phyloP scores from a whole-genome alignment of 2,329 filamentous ascomycete species.

The Karstenula rhodostoma region DNA sequence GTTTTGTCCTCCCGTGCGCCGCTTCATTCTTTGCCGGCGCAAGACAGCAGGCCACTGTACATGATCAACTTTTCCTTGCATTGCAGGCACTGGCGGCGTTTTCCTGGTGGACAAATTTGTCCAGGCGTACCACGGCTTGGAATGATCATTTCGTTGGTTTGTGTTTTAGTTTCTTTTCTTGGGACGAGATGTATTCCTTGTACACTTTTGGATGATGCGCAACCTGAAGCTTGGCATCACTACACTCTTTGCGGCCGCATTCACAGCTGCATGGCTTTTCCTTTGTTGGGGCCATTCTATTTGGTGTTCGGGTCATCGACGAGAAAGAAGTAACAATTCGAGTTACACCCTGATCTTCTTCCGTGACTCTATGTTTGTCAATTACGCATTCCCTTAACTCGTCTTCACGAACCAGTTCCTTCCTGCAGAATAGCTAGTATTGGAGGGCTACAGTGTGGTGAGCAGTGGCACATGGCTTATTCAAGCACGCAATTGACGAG shows the following conservation, averaged over 20 bases:
- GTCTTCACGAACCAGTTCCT: neutral
- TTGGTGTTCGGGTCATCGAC: neutral
- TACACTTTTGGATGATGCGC: slow-evolving; percentile 7
- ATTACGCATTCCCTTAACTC: neutral
- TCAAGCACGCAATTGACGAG: neutral
- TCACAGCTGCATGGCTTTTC: slow-evolving; percentile 2
- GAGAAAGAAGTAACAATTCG: neutral
- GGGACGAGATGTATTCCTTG: slow-evolving; percentile 7
- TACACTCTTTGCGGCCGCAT: slow-evolving; percentile 1
- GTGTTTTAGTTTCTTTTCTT: slow-evolving; percentile 2
- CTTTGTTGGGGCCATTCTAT: slow-evolving; percentile 1
- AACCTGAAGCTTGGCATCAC: neutral
- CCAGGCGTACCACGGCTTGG: slow-evolving; percentile 4
- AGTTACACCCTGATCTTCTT: neutral
- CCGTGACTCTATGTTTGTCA: neutral
- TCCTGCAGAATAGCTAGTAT: neutral
- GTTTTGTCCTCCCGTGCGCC: slow-evolving; percentile 10
- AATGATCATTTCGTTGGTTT: neutral
- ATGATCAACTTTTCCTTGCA: slow-evolving; percentile 13
- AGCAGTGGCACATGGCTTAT: neutral
- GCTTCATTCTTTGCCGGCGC: slow-evolving; percentile 8
- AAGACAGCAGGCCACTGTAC: slow-evolving; percentile 12
- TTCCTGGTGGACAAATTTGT: neutral
- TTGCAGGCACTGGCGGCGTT: slow-evolving; percentile 7
- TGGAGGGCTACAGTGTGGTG: neutral